phyloP scores from a whole-genome alignment of 352 stramenopile genomes.

The Albugo candida region DNA sequence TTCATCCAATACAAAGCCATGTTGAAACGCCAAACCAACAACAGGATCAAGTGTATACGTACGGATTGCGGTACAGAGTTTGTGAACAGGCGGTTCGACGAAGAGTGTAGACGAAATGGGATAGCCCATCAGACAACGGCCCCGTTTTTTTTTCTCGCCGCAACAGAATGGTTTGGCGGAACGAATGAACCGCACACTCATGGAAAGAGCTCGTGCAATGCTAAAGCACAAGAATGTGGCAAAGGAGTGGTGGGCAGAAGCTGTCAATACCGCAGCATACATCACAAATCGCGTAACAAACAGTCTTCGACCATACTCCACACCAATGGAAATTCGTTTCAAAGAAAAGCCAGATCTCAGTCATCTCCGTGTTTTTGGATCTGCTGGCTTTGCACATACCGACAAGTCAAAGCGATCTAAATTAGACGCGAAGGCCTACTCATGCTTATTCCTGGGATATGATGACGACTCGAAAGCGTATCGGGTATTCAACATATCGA shows the following conservation, averaged over 20 bases:
- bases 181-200: constrained; percentile 9
- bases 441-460: constrained; percentile 12
- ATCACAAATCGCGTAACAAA: constrained; percentile 9
- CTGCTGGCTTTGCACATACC: constrained; percentile 7
- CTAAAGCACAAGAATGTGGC: constrained; percentile 5
- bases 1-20: constrained; percentile 5
- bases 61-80: constrained; percentile 12
- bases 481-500: constrained; percentile 2
- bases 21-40: background rate
- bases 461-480: constrained; percentile 9
- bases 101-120: background rate
- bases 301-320: constrained; percentile 1
- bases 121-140: constrained; percentile 11
- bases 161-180: constrained; percentile 11
- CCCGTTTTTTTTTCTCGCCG: constrained; percentile 8
- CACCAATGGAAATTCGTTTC: constrained; percentile 4
- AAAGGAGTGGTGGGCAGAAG: constrained; percentile 8
- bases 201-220: constrained; percentile 7
- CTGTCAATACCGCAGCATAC: constrained; percentile 5
- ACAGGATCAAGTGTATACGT: constrained; percentile 5
- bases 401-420: constrained; percentile 5
- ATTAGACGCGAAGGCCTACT: constrained; percentile 7
- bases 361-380: constrained; percentile 6
- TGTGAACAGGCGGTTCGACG: background rate
- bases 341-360: constrained; percentile 3